Conservation (phyloP, 108 stramenopile genomes). For the Chaetoceros muelleri region DNA sequence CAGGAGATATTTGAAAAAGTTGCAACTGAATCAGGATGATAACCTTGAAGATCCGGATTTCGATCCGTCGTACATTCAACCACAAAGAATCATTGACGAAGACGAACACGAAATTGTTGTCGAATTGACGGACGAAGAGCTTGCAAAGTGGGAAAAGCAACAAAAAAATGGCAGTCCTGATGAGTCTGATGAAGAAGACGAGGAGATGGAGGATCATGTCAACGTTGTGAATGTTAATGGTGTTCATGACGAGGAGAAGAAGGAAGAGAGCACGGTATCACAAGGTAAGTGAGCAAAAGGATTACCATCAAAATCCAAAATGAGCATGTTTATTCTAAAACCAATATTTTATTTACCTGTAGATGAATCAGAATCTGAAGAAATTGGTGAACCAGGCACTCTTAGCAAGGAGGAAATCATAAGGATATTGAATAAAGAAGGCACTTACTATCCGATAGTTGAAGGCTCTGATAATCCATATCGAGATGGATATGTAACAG, state of each 20-base stretch:
- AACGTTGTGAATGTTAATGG: constrained; percentile 17
- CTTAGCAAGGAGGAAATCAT: constrained; percentile 42
- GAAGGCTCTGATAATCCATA: constrained; percentile 79
- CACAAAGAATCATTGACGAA: constrained; percentile 81
- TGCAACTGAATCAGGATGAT: constrained; percentile 59
- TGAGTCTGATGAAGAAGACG: constrained; percentile 21
- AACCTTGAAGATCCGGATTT: constrained; percentile 79
- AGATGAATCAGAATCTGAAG: constrained; percentile 24
- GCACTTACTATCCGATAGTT: constrained; percentile 57
- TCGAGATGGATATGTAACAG: constrained; percentile 76
- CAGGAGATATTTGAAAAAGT: constrained; percentile 78
- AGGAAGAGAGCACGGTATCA: constrained; percentile 8
- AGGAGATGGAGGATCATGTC: constrained; percentile 8
- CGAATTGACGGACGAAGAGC: constrained; percentile 69
- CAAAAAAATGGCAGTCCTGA: constrained; percentile 45
- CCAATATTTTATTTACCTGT: constrained; percentile 2
- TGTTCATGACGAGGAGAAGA: constrained; percentile 20
- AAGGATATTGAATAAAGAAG: constrained; percentile 44
- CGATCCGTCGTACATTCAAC: constrained; percentile 65
- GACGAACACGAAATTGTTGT: constrained; percentile 74
- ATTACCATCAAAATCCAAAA: background rate
- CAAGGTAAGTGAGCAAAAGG: background rate
- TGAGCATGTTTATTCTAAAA: background rate
- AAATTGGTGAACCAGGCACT: constrained; percentile 48
- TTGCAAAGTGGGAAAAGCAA: constrained; percentile 73